Evolutionary conservation across 805 yeast species (phyloP).

Genomic region (Schwanniomyces polymorphus): DNA sequence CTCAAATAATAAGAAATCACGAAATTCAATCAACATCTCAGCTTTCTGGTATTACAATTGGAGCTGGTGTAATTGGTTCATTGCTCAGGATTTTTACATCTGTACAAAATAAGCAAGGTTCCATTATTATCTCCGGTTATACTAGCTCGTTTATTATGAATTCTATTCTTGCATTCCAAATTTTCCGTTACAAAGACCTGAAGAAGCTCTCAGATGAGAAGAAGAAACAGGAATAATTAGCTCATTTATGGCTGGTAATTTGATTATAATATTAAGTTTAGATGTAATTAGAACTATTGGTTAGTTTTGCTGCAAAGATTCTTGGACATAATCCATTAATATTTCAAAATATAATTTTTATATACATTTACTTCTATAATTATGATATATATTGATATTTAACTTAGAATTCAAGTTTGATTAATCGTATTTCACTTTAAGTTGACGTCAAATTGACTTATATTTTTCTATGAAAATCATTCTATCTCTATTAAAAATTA

Average conservation of each 20-base stretch:
- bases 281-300: too few species aligned
- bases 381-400: too few species aligned
- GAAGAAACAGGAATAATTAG: background rate
- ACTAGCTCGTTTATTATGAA: slow-evolving; percentile 33
- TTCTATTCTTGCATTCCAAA: slow-evolving; percentile 36
- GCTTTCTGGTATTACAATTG: slow-evolving; percentile 36
- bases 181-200: slow-evolving; percentile 18
- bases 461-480: too few species aligned
- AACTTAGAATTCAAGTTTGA: too few species aligned
- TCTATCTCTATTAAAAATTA: too few species aligned
- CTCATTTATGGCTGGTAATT: background rate
- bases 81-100: slow-evolving; percentile 41
- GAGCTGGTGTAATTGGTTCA: slow-evolving; percentile 42
- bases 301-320: too few species aligned
- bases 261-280: too few species aligned
- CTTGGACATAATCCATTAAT: too few species aligned
- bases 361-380: too few species aligned
- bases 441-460: too few species aligned
- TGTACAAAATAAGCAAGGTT: slow-evolving; percentile 23
- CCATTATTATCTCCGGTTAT: slow-evolving; percentile 41
- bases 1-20: slow-evolving; percentile 37
- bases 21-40: slow-evolving; percentile 35
- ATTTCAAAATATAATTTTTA: too few species aligned
- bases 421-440: too few species aligned
- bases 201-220: slow-evolving; percentile 3